Evolutionary conservation across 306 rosid genomes (phyloP), one percentile per base, ranked within the genome.

Genomic region (Dryas octopetala): DNA sequence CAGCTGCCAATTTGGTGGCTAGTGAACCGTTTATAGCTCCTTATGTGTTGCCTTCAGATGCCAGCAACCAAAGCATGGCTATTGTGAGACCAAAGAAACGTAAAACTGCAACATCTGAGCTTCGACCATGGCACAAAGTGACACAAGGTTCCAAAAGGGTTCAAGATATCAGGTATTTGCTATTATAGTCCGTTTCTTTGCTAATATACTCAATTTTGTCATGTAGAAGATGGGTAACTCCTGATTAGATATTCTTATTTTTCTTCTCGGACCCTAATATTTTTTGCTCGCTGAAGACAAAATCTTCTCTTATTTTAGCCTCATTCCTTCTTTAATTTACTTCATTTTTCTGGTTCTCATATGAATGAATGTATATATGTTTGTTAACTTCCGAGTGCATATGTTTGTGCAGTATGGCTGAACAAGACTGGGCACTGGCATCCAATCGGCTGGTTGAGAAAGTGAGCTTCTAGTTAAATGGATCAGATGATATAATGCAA

Each of bases 121-220:
- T 79, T 57, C 74, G 55, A 69, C 85, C 91, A 68, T 87, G 91
- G 87, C 80, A 77, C 77, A 71, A 82, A 82, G 83, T 84, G 58
- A 67, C 75, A 23, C 68, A 72, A 45, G 82, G 85, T 70, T 84
- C 83, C 46, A 71, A 41, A 44, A 80, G 79, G 70, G 62, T 71
- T 77, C 81, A 75, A 51, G 78, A 81, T 82, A 75, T 82, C 66
- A 82, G 90, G 90, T 87, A 52, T 16, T 72, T 80, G 6, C 64
- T 47, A 6, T 72, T 74, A 52, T 26, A n/a, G 60, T 77, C 53
- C 28, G 11, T 41, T 75, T 9, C 7, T 50, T 40, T 44, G 23
- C 61, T 62, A 51, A 19, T 62, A 9, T 9, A 23, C 32, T 62
- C 26, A n/a, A 45, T 19, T 59, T 61, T 79, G 16, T 62, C 23